Evolutionary conservation across 306 rosid genomes (phyloP), one percentile per base, ranked within the genome.

Genomic region (Acmispon strigosus): DNA sequence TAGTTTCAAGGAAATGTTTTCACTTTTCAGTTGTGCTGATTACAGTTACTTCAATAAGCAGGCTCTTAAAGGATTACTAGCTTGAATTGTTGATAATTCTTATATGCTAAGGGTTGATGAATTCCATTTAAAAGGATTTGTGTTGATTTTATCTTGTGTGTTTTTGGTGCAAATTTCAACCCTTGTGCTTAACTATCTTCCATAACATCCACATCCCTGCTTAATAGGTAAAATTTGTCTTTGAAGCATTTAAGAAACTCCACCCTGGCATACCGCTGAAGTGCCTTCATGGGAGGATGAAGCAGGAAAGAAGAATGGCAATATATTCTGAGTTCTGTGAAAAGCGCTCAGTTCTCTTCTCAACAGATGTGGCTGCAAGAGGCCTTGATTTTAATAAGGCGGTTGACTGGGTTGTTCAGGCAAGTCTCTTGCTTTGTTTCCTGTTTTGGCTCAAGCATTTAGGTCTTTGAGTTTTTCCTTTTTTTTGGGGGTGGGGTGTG

Each of bases 351-450:
- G 90, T 91, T 61, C 98, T 94, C 76, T 87, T 94, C 76, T 83
- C 90, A 16, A 94, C 98, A 10, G 98, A 94, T 77, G 90, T 94
- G 70, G 92, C 96, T 8, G 84, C 96, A 18, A 90, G 98, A 77
- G 98, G 97, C 62, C 98, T 94, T 83, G 98, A 94, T 86, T 94
- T 94, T 83, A 83, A 94, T 52, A 84, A 83, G 82, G 97, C 89
- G 45, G 96, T 94, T 20, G 90, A 94, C 78, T 94, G 98, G 98
- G 98, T 94, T 73, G 96, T 94, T 72, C 98, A 94, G 96, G 98
- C 84, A 73, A 73, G 77, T 75, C 51, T 76, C 50, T 71, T 72
- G 39, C 34, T 49, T 55, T 10, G 34, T 53, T 72, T 78, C 56
- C 54, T 66, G 59, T 63, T 44, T 61, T 8, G 15, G 22, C 16